Evolutionary conservation across 352 stramenopile genomes (phyloP), one percentile per base, ranked within the genome.

Genomic region (Phytophthora idaei): DNA sequence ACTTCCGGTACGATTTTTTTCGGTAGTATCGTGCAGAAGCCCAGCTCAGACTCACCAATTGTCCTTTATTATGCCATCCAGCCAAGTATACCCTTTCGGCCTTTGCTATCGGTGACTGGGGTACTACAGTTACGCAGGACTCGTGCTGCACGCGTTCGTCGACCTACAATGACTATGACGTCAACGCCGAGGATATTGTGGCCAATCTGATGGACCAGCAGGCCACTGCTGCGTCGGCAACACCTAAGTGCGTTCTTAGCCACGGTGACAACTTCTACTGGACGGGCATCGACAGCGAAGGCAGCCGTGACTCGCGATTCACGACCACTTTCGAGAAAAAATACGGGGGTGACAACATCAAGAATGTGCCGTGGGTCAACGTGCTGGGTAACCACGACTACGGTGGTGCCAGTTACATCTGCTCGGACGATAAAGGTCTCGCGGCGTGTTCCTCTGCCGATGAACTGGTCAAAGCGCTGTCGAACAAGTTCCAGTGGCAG

Each of bases 221-320:
- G 55, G 75, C 69, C 5, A 69, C 60, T 12, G 71, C 72, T 50
- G 74, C 64, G 1, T 71, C 78, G 6, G 63, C 83, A 34, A 68
- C 85, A 44, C 85, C 85, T 1, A 84, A 86, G 48, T 82, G 57
- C 11, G 75, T 93, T n/a, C 51, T 93, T 31, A 81, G 85, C 39
- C 85, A 93, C 65, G 85, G 78, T 42, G 85, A 93, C 72, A 93
- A 90, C 73, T 93, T 93, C 52, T 93, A 93, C 74, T 93, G 85
- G 85, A 86, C 88, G 63, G 85, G 85, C 17, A 73, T 93, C 36
- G 76, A 84, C 49, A 71, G 61, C 17, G 67, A 74, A 57, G 63
- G 60, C 8, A 83, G 81, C 28, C 73, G 67, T 15, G 65, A 79
- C 49, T 73, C 80, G 32, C 85, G 83, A n/a, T 93, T 93, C 57